Conservation (phyloP, 495 filamentous ascomycete genomes). For the Opeltia flavorubescens region DNA sequence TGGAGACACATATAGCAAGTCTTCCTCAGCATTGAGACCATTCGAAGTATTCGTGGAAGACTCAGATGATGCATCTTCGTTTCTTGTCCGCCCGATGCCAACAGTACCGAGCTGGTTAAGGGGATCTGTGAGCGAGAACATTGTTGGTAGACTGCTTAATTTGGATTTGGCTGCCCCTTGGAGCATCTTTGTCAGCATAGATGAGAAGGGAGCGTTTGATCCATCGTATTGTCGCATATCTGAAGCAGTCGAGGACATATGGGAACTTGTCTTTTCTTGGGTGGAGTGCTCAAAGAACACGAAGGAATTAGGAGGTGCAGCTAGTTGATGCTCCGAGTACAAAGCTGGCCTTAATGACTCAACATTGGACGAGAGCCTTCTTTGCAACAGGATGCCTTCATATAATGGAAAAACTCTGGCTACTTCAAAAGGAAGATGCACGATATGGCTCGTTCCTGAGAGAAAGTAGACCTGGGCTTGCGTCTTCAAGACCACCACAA, state of each 20-base stretch:
- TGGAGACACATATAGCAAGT: slow-evolving; percentile 64
- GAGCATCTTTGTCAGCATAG: slow-evolving; percentile 16
- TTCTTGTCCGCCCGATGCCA: slow-evolving; percentile 33
- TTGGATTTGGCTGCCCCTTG: slow-evolving; percentile 28
- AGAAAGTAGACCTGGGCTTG: slow-evolving; percentile 91
- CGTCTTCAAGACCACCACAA: slow-evolving; percentile 84
- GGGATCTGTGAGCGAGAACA: slow-evolving; percentile 80
- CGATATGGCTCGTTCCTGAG: slow-evolving; percentile 73
- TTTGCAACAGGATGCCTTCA: slow-evolving; percentile 69
- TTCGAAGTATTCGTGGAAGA: slow-evolving; percentile 20
- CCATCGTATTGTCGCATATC: neutral
- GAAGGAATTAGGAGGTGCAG: slow-evolving; percentile 68
- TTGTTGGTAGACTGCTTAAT: slow-evolving; percentile 53
- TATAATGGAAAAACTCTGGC: slow-evolving; percentile 74
- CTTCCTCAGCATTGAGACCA: slow-evolving; percentile 52
- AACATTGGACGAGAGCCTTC: slow-evolving; percentile 39
- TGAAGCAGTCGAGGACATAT: slow-evolving; percentile 2
- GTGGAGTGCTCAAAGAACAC: slow-evolving; percentile 42
- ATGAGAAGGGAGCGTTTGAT: slow-evolving; percentile 18
- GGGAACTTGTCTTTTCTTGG: neutral
- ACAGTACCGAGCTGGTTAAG: slow-evolving; percentile 75
- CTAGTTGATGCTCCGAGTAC: slow-evolving; percentile 18
- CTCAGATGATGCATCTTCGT: neutral
- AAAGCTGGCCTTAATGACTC: slow-evolving; percentile 17
- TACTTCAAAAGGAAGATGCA: slow-evolving; percentile 89